These are phyloP conservation scores for Penicillium bovifimosum DNA, from an alignment of 495 filamentous ascomycete genomes.

Conservation along the genomic window DNA sequence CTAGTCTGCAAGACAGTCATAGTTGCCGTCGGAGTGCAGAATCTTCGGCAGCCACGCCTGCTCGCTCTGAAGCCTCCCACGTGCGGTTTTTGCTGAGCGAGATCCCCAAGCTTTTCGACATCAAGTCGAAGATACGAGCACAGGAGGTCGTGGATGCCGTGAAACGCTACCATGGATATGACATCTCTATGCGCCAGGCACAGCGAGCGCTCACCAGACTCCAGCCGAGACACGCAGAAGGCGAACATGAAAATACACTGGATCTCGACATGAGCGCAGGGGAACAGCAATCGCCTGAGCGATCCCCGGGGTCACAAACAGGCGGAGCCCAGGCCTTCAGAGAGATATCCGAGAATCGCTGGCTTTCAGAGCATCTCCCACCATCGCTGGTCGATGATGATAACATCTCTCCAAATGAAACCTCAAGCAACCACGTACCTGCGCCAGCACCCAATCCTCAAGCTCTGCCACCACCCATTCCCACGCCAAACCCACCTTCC, in stretches of 20 bases:
- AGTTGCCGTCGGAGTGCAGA: conserved; percentile 35
- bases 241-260: conserved; percentile 17
- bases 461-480: conserved; percentile 19
- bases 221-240: conserved; percentile 28
- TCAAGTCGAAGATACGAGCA: conserved; percentile 35
- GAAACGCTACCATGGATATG: conserved; percentile 44
- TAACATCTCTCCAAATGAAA: conserved; percentile 22
- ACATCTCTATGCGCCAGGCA: conserved; percentile 44
- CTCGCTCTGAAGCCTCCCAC: conserved; percentile 45
- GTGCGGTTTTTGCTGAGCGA: conserved; percentile 41
- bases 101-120: conserved; percentile 45
- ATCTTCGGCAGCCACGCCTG: conserved; percentile 33
- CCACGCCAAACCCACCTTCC: conserved; percentile 18
- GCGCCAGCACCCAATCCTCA: conserved; percentile 22
- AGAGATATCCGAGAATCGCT: conserved; percentile 31
- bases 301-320: conserved; percentile 20
- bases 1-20: conserved; percentile 42
- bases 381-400: conserved; percentile 27
- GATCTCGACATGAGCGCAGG: conserved; percentile 19
- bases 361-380: conserved; percentile 32
- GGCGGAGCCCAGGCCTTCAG: conserved; percentile 19
- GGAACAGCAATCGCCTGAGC: conserved; percentile 19
- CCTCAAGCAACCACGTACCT: conserved; percentile 17
- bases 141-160: conserved; percentile 41
- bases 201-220: conserved; percentile 41